Conservation (phyloP, 2,329 filamentous ascomycete species). For the Fusarium miscanthi region DNA sequence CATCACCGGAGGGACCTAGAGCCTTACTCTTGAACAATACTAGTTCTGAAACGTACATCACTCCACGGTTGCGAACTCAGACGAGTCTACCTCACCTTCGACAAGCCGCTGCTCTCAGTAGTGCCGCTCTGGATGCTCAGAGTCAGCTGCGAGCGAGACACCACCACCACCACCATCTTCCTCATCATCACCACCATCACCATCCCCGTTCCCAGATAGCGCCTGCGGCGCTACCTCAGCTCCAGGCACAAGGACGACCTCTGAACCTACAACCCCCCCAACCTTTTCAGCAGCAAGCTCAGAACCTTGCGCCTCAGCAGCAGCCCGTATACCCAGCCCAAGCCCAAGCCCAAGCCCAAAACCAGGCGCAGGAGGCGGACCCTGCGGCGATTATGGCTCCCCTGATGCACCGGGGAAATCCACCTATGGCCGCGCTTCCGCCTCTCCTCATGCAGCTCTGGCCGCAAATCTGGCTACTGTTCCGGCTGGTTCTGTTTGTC, state of each 20-base stretch:
- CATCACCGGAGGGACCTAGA: slow-evolving; percentile 68
- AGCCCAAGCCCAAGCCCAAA: slow-evolving; percentile 18
- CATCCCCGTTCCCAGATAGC: slow-evolving; percentile 26
- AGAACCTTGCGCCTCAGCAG: slow-evolving; percentile 40
- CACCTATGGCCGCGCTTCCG: slow-evolving; percentile 49
- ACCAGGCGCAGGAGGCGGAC: slow-evolving; percentile 42
- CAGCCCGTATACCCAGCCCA: slow-evolving; percentile 42
- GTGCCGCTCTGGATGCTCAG: slow-evolving; percentile 30
- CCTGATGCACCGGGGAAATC: slow-evolving; percentile 54
- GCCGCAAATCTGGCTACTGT: slow-evolving; percentile 71
- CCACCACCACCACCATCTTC: slow-evolving; percentile 45
- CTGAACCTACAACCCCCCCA: slow-evolving; percentile 22
- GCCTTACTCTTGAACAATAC: slow-evolving; percentile 66
- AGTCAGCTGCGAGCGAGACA: slow-evolving; percentile 38
- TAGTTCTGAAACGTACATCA: slow-evolving; percentile 62
- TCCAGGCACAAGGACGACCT: slow-evolving; percentile 21
- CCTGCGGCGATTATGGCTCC: slow-evolving; percentile 39
- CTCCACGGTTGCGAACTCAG: slow-evolving; percentile 52
- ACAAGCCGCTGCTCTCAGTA: slow-evolving; percentile 28
- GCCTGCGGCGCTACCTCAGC: slow-evolving; percentile 13
- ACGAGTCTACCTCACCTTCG: slow-evolving; percentile 45
- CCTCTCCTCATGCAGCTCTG: slow-evolving; percentile 56
- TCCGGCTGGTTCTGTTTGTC: slow-evolving; percentile 68
- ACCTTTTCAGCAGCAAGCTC: slow-evolving; percentile 29
- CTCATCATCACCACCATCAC: slow-evolving; percentile 42